These are phyloP conservation scores for Colletotrichum ledebouriae DNA, from an alignment of 2,329 filamentous ascomycete species.

Conservation along the genomic window DNA sequence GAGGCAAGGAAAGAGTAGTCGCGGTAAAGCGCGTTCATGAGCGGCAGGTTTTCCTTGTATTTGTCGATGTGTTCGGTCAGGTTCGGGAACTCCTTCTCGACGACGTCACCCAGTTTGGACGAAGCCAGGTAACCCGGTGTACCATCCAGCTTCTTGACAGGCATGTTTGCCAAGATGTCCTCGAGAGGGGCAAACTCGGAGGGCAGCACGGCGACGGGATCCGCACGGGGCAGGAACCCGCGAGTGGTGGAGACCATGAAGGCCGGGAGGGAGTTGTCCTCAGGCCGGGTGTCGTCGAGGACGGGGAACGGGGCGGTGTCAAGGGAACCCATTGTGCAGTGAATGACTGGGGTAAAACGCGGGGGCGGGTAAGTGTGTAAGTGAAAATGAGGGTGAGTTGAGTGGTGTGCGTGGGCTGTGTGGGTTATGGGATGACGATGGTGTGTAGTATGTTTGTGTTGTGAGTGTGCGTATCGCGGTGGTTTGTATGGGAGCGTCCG, in stretches of 20 bases:
- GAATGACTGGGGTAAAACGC: constrained; percentile 9
- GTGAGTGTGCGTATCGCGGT: constrained; percentile 31
- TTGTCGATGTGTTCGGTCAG: constrained; percentile 80
- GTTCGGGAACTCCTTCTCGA: constrained; percentile 81
- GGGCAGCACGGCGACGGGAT: constrained; percentile 75
- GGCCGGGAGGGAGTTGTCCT: constrained; percentile 74
- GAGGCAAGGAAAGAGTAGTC: constrained; percentile 94
- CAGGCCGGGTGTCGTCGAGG: constrained; percentile 72
- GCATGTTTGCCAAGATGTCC: constrained; percentile 80
- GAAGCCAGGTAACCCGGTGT: constrained; percentile 82
- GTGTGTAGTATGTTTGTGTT: constrained; percentile 13
- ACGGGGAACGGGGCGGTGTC: constrained; percentile 65
- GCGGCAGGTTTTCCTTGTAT: constrained; percentile 78
- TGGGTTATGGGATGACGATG: constrained; percentile 30
- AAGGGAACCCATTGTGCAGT: constrained; percentile 57
- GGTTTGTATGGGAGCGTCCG: constrained; percentile 8
- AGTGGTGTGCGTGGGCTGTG: constrained; percentile 25
- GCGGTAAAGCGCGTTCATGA: constrained; percentile 88
- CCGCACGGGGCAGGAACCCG: constrained; percentile 79
- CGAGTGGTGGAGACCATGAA: constrained; percentile 85
- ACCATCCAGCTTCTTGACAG: constrained; percentile 81
- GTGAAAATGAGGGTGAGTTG: constrained; percentile 12
- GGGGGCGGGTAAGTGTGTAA: constrained; percentile 17
- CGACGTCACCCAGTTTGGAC: constrained; percentile 80
- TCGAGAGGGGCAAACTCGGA: constrained; percentile 80